Evolutionary conservation across 768 basidiomycete species (phyloP).

Genomic region (Pleurotus eryngii): DNA sequence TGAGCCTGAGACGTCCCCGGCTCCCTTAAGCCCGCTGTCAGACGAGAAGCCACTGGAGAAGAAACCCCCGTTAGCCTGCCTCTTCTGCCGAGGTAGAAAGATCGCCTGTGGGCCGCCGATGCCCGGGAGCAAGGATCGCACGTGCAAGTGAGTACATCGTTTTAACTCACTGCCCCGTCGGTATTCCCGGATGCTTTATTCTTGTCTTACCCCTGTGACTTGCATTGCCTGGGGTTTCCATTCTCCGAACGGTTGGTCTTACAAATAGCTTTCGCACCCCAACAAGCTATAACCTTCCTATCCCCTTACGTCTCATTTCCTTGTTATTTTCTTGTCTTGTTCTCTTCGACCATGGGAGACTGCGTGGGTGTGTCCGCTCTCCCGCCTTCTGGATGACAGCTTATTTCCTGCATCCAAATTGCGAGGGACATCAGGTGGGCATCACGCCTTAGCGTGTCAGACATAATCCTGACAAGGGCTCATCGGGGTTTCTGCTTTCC

Average conservation of each 20-base stretch:
- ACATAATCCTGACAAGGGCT: not conserved
- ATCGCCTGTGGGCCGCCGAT: conserved; percentile 65
- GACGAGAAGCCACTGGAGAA: conserved; percentile 34
- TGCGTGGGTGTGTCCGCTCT: not conserved
- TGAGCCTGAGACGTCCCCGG: not conserved
- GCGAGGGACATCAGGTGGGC: not conserved
- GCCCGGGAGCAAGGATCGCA: conserved; percentile 48
- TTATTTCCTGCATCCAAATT: not conserved
- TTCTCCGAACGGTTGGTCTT: not conserved
- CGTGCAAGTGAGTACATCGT: conserved; percentile 57
- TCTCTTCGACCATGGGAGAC: not conserved
- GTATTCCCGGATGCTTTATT: not conserved
- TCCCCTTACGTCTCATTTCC: not conserved
- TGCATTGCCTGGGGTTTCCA: not conserved
- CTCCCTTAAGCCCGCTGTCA: conserved; percentile 23
- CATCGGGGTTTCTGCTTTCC: no score
- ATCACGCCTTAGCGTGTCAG: conserved; percentile 1
- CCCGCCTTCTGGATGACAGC: not conserved
- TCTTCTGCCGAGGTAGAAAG: conserved; percentile 66
- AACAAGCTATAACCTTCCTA: not conserved
- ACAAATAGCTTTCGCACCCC: no score
- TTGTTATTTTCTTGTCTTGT: not conserved
- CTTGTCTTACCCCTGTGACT: not conserved
- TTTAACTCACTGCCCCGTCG: not conserved
- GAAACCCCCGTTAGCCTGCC: conserved; percentile 61